Evolutionary conservation across 345 rosid species (phyloP), one percentile per base, ranked within the genome.

Genomic region (Limnanthes douglasii): DNA sequence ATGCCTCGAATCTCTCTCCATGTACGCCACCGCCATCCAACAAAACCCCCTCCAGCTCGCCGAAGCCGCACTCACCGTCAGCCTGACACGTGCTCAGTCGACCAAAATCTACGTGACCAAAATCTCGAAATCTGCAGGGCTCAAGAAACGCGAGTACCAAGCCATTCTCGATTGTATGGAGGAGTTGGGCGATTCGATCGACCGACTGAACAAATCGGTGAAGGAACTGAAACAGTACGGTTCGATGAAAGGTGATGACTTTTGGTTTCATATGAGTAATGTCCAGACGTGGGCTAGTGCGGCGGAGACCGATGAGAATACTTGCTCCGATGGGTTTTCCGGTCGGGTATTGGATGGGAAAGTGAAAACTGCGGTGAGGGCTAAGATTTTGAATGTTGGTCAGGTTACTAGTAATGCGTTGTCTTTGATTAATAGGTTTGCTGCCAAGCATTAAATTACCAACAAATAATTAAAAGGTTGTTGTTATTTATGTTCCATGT

Each of bases 211-310:
- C 43, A 66, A 48, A 25, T 69, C 97, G 6, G 31, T 64, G 9
- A 41, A 48, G 13, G 97, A 88, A 62, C 48, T 88, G 37, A 79
- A 74, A 57, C 51, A 39, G 27, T 22, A 66, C 43, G 69, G 76
- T 3, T 22, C 30, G 15, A 21, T 64, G 36, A 69, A 57, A 41
- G 79, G 73, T 15, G 57, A 61, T 36, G 94, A 78, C 20, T 68
- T 76, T 34, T 18, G 50, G 21, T 73, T 90, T 73, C 93, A 79
- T 33, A 51, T 76, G 43, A 83, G 95, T 46, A 83, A 88, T 37
- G 73, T 76, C 3, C 74, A 88, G 59, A 88, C 97, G 3, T 88
- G 95, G 95, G 78, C 74, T 0, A 88, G 97, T 21, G 95, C 97
- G 3, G 93, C 95, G 25, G 57, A 83, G 41, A 88, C 97, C 6